Evolutionary conservation across 306 rosid genomes (phyloP).

Genomic region (Cajanus cajan): DNA sequence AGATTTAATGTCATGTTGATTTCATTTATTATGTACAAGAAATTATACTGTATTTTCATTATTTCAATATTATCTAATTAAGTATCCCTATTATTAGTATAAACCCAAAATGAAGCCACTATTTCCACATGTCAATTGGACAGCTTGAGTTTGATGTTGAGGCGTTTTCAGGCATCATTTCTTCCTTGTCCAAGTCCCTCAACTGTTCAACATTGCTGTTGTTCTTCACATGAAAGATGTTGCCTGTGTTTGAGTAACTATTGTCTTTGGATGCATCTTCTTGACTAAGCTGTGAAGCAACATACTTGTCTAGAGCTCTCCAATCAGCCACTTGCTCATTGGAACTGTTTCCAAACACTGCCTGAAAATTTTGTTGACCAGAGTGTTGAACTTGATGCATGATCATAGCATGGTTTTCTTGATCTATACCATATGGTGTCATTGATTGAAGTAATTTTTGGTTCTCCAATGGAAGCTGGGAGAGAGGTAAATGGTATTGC

Average conservation of each 20-base stretch:
- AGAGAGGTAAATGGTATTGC: constrained; percentile 27
- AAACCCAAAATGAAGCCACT: constrained; percentile 18
- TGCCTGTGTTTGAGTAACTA: constrained; percentile 8
- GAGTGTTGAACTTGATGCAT: constrained; percentile 29
- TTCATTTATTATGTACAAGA: constrained; percentile 14
- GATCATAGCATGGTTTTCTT: constrained; percentile 20
- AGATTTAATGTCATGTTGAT: constrained; percentile 6
- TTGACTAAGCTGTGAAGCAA: constrained; percentile 91
- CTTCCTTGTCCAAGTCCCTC: constrained; percentile 45
- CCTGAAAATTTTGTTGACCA: constrained; percentile 3
- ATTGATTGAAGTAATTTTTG: constrained; percentile 38
- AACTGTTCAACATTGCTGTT: constrained; percentile 1
- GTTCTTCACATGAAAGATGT: constrained; percentile 28
- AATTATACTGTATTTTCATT: background rate
- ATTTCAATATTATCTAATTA: background rate
- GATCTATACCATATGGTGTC: background rate
- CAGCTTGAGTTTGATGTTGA: constrained; percentile 56
- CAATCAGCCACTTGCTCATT: constrained; percentile 62
- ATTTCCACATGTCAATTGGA: constrained; percentile 68
- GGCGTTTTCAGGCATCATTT: constrained; percentile 29
- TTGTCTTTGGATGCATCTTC: constrained; percentile 48
- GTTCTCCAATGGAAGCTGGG: constrained; percentile 53
- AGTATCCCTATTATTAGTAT: constrained; percentile 4
- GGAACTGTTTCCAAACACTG: constrained; percentile 25
- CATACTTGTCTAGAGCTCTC: constrained; percentile 91